Percentiles rank a stretch among this genome's conserved stretches.
These are phyloP conservation scores for Usnea hakonensis DNA, from an alignment of 495 filamentous ascomycete genomes.

Conservation along the genomic window DNA sequence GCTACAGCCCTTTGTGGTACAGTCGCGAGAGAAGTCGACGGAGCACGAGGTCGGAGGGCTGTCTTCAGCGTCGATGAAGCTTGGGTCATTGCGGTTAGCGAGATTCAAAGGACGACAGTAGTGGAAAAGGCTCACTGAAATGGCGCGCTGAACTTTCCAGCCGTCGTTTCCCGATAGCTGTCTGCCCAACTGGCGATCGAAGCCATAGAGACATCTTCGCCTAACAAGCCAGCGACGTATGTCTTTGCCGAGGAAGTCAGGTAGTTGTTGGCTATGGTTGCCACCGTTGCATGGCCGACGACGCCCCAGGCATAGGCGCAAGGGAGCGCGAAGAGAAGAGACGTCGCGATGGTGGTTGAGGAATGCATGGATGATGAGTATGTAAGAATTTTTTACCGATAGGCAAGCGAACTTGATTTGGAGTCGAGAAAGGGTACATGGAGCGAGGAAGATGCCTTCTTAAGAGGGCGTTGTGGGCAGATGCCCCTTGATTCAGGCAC, in stretches of 20 bases:
- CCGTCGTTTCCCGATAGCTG: conserved; percentile 45
- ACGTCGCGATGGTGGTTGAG: conserved; percentile 1
- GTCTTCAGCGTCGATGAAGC: conserved; percentile 58
- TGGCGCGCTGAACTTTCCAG: conserved; percentile 44
- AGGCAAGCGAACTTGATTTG: background rate
- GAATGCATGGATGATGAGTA: conserved; percentile 2
- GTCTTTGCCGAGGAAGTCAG: conserved; percentile 36
- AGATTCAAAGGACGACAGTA: background rate
- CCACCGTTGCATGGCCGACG: conserved; percentile 55
- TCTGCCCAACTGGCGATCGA: conserved; percentile 57
- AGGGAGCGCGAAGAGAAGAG: conserved; percentile 16
- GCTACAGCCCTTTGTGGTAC: conserved; percentile 48
- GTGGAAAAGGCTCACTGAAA: conserved; percentile 34
- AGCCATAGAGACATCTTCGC: conserved; percentile 45
- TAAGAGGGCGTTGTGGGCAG: background rate
- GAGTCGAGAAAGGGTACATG: background rate
- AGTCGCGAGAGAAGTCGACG: conserved; percentile 51
- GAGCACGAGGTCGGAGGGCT: conserved; percentile 49
- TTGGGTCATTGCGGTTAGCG: conserved; percentile 1
- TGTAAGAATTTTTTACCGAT: background rate
- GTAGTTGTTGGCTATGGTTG: conserved; percentile 50
- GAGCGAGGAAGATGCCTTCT: background rate
- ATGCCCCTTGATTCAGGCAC: background rate
- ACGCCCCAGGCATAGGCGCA: conserved; percentile 42
- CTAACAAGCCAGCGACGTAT: conserved; percentile 43